Conservation (phyloP, 1,284 basidiomycete genomes). For the Trametes hirsuta region DNA sequence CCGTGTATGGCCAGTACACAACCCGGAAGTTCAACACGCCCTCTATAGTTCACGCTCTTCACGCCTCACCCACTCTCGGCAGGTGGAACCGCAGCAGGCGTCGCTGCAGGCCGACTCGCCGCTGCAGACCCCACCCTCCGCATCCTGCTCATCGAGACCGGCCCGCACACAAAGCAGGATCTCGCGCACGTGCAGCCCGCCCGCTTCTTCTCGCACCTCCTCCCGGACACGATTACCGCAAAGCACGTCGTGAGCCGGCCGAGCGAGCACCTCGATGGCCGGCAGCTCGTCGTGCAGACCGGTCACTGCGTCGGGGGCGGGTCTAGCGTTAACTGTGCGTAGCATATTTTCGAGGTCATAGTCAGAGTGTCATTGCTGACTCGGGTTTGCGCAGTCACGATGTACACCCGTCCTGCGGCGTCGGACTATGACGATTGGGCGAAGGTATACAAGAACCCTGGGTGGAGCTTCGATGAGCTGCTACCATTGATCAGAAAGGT, state of each 20-base stretch:
- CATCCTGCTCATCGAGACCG: constrained; percentile 47
- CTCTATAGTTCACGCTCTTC: neutral
- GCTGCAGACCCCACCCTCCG: constrained; percentile 42
- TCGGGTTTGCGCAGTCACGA: constrained; percentile 30
- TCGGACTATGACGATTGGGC: constrained; percentile 62
- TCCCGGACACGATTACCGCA: constrained; percentile 26
- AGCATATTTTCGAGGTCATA: constrained; percentile 17
- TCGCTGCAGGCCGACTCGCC: constrained; percentile 47
- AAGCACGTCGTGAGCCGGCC: constrained; percentile 21
- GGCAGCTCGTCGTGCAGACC: constrained; percentile 41
- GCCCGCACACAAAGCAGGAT: constrained; percentile 38
- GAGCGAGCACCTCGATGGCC: constrained; percentile 45
- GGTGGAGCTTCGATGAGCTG: constrained; percentile 53
- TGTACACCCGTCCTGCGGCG: constrained; percentile 54
- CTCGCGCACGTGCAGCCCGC: constrained; percentile 37
- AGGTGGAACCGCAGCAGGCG: constrained; percentile 48
- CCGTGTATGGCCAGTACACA: no score
- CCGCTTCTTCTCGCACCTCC: constrained; percentile 33
- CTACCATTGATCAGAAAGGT: constrained; percentile 40
- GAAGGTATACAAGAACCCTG: constrained; percentile 45
- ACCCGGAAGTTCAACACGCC: no score
- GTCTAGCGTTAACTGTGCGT: constrained; percentile 56
- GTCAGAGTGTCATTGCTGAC: neutral
- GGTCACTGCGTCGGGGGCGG: constrained; percentile 59
- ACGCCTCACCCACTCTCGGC: neutral